Conservation (phyloP, 2,329 filamentous ascomycete genomes). For the Ascosphaera apis region DNA sequence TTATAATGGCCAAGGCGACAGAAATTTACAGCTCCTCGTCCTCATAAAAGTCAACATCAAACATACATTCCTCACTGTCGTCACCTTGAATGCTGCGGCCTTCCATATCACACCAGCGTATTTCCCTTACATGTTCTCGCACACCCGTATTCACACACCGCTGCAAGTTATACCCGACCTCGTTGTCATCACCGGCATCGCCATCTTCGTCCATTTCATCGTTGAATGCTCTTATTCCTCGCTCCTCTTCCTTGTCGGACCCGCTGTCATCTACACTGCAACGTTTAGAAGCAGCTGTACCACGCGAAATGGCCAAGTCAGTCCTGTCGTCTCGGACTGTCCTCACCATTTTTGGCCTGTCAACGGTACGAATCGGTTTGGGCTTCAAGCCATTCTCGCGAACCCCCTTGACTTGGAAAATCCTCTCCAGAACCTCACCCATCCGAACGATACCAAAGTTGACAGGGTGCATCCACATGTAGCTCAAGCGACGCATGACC, state of each 20-base stretch:
- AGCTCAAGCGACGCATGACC: constrained; percentile 1
- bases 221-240: neutral
- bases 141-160: neutral
- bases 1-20: too few relatives aligned
- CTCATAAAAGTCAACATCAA: neutral
- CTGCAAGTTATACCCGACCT: neutral
- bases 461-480: constrained; percentile 2
- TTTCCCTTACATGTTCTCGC: neutral
- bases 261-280: neutral
- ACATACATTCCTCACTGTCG: neutral
- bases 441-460: neutral
- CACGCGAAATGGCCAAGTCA: too few relatives aligned
- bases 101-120: neutral
- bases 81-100: too few relatives aligned
- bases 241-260: neutral
- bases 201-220: neutral
- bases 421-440: neutral
- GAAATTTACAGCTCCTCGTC: constrained; percentile 1
- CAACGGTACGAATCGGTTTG: too few relatives aligned
- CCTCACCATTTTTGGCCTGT: too few relatives aligned
- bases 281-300: neutral
- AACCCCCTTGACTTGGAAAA: too few relatives aligned
- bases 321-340: too few relatives aligned
- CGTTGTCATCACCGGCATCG: neutral
- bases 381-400: too few relatives aligned